Conservation (phyloP, 23 red algal genomes). For the Gracilaria vermiculophylla region DNA sequence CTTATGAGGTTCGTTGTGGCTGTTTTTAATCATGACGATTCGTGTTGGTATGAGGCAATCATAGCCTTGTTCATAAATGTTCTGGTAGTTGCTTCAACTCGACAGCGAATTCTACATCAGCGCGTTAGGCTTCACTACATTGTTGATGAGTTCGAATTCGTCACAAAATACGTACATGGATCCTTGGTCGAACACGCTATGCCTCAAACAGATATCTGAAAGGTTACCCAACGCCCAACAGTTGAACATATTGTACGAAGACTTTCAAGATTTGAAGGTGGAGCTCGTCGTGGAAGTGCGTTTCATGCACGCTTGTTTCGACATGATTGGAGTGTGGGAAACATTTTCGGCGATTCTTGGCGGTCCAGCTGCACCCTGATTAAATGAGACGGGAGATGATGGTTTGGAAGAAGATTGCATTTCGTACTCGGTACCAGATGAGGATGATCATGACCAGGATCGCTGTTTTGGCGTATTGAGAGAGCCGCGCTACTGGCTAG, state of each 20-base stretch:
- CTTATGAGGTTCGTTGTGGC: background rate
- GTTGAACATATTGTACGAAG: constrained; percentile 3
- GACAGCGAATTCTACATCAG: background rate
- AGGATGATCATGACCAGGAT: constrained; percentile 19
- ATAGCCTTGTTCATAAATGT: background rate
- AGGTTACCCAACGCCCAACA: constrained; percentile 2
- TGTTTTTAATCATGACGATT: background rate
- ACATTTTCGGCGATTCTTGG: constrained; percentile 64
- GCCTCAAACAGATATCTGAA: background rate
- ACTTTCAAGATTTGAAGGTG: constrained; percentile 27
- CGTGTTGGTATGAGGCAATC: background rate
- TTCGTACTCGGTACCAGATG: constrained; percentile 43
- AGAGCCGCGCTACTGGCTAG: constrained; percentile 11
- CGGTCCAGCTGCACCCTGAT: constrained; percentile 20
- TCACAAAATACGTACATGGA: too few relatives aligned
- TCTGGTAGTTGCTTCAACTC: background rate
- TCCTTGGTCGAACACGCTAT: background rate
- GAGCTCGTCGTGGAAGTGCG: background rate
- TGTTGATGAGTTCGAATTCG: background rate
- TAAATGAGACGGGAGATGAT: constrained; percentile 31
- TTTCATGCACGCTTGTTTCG: background rate
- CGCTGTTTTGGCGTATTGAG: constrained; percentile 1
- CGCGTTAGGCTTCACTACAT: constrained; percentile 2
- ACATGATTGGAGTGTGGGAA: constrained; percentile 34
- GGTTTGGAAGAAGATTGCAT: constrained; percentile 28